Percentiles rank a stretch among this genome's conserved stretches.
These are phyloP conservation scores for Termitomyces sp. DNA, from an alignment of 768 basidiomycete species.

Conservation along the genomic window DNA sequence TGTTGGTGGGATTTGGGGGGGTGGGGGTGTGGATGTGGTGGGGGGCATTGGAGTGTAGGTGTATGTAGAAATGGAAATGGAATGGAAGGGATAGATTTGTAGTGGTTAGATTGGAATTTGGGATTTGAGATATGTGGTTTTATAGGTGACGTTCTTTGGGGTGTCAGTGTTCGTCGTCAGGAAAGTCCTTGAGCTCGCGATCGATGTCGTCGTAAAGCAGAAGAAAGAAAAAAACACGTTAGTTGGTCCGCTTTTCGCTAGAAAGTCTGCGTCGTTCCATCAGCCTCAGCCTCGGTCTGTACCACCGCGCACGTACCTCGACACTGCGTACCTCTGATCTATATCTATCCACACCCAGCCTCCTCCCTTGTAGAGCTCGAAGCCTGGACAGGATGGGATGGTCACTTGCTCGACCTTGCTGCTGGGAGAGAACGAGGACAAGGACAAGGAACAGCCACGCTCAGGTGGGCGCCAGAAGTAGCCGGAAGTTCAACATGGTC, in stretches of 20 bases:
- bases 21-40: conserved; percentile 14
- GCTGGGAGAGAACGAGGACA: conserved; percentile 11
- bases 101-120: not conserved
- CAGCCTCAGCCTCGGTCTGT: not conserved
- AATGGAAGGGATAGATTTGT: conserved; percentile 3
- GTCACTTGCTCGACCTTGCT: conserved; percentile 15
- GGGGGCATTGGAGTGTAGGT: not conserved
- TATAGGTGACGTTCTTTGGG: too few species aligned
- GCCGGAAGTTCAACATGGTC: conserved; percentile 12
- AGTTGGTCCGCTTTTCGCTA: conserved; percentile 20
- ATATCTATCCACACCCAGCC: conserved; percentile 14
- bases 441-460: too few species aligned
- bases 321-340: conserved; percentile 11
- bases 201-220: too few species aligned
- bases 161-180: not conserved
- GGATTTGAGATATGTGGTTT: not conserved
- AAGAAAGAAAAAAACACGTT: conserved; percentile 21
- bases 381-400: conserved; percentile 11
- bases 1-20: conserved; percentile 39
- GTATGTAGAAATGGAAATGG: too few species aligned
- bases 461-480: not conserved
- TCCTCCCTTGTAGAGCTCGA: too few species aligned
- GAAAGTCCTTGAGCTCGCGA: too few species aligned
- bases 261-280: conserved; percentile 5
- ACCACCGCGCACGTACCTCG: not conserved